Conservation (phyloP, 306 rosid species). For the Quercus rubra region DNA sequence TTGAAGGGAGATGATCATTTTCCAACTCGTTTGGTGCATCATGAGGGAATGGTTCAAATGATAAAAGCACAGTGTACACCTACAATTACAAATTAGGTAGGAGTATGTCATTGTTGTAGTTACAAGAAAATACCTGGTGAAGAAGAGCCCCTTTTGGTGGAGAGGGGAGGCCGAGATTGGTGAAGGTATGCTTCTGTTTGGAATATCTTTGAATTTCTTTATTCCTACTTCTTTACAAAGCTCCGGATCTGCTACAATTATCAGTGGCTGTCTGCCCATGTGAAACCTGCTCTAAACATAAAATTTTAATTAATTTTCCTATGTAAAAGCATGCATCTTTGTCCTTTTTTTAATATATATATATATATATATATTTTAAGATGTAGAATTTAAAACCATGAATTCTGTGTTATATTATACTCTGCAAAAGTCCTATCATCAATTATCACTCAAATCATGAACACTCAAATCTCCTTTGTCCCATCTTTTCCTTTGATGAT, state of each 20-base stretch:
- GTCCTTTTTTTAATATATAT: no score
- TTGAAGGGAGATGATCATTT: no score
- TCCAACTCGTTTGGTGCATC: no score
- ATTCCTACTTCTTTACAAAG: constrained; percentile 85
- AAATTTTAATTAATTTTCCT: background rate
- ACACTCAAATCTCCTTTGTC: no score
- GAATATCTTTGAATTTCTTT: constrained; percentile 69
- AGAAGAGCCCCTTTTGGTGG: constrained; percentile 93
- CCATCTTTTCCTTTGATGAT: no score
- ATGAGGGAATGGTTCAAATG: no score
- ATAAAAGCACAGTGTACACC: no score
- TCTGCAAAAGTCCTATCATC: no score
- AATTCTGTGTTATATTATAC: no score
- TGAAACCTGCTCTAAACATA: constrained; percentile 61
- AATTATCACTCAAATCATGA: no score
- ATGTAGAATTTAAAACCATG: background rate
- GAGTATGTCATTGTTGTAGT: no score
- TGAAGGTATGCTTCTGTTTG: constrained; percentile 86
- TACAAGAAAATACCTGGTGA: constrained; percentile 47
- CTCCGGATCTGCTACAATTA: constrained; percentile 84
- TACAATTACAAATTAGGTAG: no score
- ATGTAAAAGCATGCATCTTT: background rate
- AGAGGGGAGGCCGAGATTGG: constrained; percentile 88
- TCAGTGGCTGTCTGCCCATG: constrained; percentile 86
- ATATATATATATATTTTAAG: background rate